phyloP scores from a whole-genome alignment of 805 yeast genomes.

The Saturnispora zaruensis region DNA sequence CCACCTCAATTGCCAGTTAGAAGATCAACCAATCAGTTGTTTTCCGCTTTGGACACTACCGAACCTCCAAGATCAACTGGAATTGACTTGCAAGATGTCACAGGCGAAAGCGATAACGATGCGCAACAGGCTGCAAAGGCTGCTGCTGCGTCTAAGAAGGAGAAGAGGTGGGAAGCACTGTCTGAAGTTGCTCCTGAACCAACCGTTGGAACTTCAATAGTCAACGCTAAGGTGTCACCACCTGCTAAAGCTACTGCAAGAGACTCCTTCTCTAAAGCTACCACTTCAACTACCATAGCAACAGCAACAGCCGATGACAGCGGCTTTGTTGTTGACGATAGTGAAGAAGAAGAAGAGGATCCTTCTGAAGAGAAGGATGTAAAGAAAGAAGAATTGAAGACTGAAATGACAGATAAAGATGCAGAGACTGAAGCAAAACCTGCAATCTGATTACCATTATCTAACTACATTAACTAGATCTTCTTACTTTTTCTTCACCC shows the following conservation, averaged over 20 bases:
- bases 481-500: not conserved
- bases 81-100: constrained; percentile 3
- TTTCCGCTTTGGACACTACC: constrained; percentile 1
- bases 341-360: constrained; percentile 35
- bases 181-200: constrained; percentile 34
- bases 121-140: not conserved
- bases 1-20: constrained; percentile 6
- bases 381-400: not conserved
- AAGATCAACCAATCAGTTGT: constrained; percentile 15
- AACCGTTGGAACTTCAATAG: constrained; percentile 12
- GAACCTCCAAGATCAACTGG: not conserved
- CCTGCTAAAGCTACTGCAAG: not conserved
- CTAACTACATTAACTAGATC: not conserved
- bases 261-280: not conserved
- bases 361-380: not conserved
- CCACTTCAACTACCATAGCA: not conserved
- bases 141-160: constrained; percentile 6
- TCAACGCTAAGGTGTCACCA: not conserved
- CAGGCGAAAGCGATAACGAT: constrained; percentile 1
- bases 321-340: constrained; percentile 43
- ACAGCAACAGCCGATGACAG: constrained; percentile 27
- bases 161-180: constrained; percentile 39
- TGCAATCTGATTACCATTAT: not conserved
- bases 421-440: not conserved
- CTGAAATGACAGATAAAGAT: not conserved